Base-by-base conservation (phyloP, 2,329 filamentous ascomycete species). In the Venturiaceae sp. region DNA sequence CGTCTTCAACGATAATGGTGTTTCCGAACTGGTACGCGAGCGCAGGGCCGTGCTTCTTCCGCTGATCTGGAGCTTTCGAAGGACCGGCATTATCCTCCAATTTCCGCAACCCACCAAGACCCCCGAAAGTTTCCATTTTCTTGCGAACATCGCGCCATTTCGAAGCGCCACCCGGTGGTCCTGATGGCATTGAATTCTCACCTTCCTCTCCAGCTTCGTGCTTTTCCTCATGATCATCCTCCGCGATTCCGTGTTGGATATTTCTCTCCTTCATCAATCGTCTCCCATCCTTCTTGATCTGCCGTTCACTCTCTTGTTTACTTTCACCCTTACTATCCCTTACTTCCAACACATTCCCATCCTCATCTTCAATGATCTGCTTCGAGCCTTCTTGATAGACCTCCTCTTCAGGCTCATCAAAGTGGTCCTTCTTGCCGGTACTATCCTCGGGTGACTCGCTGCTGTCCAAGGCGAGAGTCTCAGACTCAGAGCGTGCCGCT, bases 1-100 rank as follows among this genome's bases (percentile, higher is more conserved):
- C 87, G 62, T 95, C 88, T 73, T 95, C 89, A 16, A 95, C 87
- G 68, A 95, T 92, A 63, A 95, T 90, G 75, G 89, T 92, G 68
- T 90, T 92, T 62, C 90, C 90, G 66, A 90, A 92, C 64, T 92
- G 88, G 68, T 92, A 95, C 5, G 89, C 89, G 53, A 86, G 78
- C n/a, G 90, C 90, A 13, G 88, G 87, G 58, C 87, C 87, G 63
- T 82, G 78, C 37, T 78, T 74, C 39, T 69, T 67, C 46, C 70
- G 66, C 5, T 68, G 63, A 58, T 71, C 70, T 7, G 30, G 16
- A 26, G 37, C 53, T 11, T 71, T 65, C 34, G 69, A 64, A 23
- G 67, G 66, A 44, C 74, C 63, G n/a, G 62, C 55, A 3, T 67
- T 52, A 13, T 73, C 64, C 50, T 68, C 69, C 67, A 80, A 68